Base-by-base conservation (phyloP, 1,284 basidiomycete species). In the Anthracocystis walkeri region DNA sequence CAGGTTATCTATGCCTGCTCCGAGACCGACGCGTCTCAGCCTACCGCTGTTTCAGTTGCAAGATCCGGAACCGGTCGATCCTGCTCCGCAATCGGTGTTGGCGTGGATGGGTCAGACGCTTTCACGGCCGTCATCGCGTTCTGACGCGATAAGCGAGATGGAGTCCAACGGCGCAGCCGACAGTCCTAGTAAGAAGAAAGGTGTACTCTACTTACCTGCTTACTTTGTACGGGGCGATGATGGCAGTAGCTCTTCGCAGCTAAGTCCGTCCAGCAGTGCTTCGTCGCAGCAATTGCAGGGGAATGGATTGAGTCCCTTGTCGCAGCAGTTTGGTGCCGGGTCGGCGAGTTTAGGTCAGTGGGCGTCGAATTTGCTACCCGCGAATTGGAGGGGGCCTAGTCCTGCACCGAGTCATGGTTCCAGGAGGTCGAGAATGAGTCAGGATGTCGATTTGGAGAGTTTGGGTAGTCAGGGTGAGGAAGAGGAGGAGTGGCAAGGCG, bases 151-250 rank as follows among this genome's bases (percentile, higher is more conserved):
- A 27, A 53, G 63, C 40, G 65, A 73, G 44, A 56, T 68, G 41
- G 67, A 68, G 23, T 61, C 61, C 12, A 65, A 73, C 21, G 29
- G 40, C 2, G 18, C 58, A 0, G 31, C n/a, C 4, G 51, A 68
- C 38, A 46, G 67, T 46, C 57, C 75, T 5, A 52, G 50, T 50
- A 78, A 76, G 57, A 76, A 72, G 50, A 68, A 66, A 25, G 77
- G 74, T 7, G 54, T 73, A 0, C 64, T 80, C 12, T 80, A 80
- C 27, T 53, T 80, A 18, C 78, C 78, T 0, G 78, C 78, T 2
- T 80, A 78, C 57, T 80, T 80, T 58, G 78, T 80, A 3, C 59
- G 71, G 2, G 61, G 74, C 1, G 67, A 75, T 18, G 73, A 76
- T n/a, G 57, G 49, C 18, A 64, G 53, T 20, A 42, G 21, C 3